phyloP scores from a whole-genome alignment of 2,329 filamentous ascomycete genomes.

The Trichoderma atrobrunneum region DNA sequence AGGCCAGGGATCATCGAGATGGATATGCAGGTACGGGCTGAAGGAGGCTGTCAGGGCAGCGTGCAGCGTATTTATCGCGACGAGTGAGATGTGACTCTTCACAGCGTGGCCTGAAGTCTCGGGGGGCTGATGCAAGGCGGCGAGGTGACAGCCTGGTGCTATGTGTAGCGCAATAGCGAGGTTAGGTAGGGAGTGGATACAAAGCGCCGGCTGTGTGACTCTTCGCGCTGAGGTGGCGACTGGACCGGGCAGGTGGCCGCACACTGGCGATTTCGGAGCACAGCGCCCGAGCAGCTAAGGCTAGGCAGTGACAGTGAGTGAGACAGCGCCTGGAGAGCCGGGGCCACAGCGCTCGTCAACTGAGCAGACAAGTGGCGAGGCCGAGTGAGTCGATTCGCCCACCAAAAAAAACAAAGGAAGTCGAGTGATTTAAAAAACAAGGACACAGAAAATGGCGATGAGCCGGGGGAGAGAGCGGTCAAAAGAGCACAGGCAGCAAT shows the following conservation, averaged over 20 bases:
- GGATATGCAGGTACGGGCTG: slow-evolving; percentile 32
- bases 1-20: slow-evolving; percentile 22
- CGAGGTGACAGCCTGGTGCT: slow-evolving; percentile 26
- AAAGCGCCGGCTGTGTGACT: slow-evolving; percentile 34
- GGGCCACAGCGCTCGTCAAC: slow-evolving; percentile 15
- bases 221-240: slow-evolving; percentile 36
- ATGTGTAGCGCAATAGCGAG: slow-evolving; percentile 16
- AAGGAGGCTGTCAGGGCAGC: slow-evolving; percentile 20
- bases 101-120: slow-evolving; percentile 35
- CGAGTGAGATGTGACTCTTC: slow-evolving; percentile 23
- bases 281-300: slow-evolving; percentile 24
- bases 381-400: slow-evolving; percentile 10
- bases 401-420: neutral
- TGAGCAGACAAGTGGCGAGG: slow-evolving; percentile 15
- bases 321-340: slow-evolving; percentile 16
- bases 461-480: neutral
- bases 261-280: slow-evolving; percentile 40
- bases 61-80: slow-evolving; percentile 32
- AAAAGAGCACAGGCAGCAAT: slow-evolving; percentile 16
- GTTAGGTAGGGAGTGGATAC: slow-evolving; percentile 22
- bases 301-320: slow-evolving; percentile 20
- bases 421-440: neutral
- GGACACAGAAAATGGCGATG: neutral
- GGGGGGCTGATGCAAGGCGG: slow-evolving; percentile 32
- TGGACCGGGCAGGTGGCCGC: slow-evolving; percentile 34